phyloP scores from a whole-genome alignment of 306 rosid species.

The Trichosanthes truncata region DNA sequence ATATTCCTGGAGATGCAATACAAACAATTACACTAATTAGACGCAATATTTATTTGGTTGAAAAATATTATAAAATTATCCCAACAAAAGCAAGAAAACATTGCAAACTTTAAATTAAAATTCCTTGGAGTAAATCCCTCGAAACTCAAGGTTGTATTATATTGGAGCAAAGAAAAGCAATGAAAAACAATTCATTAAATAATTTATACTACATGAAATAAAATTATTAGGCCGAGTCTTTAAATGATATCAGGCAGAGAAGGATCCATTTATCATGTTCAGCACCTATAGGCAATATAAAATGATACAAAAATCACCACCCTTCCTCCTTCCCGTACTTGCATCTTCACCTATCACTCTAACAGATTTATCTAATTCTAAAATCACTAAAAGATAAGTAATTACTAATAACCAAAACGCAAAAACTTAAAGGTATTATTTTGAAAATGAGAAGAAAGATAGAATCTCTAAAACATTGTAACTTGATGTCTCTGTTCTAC shows the following conservation, averaged over 20 bases:
- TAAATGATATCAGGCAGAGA: neutral
- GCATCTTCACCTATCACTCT: neutral
- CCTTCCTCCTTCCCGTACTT: neutral
- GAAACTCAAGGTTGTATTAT: neutral
- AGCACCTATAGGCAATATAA: neutral
- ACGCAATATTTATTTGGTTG: neutral
- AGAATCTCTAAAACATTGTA: neutral
- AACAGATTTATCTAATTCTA: neutral
- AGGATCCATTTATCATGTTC: neutral
- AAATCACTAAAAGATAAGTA: neutral
- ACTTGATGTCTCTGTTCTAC: neutral
- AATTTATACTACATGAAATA: neutral
- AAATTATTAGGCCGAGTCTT: neutral
- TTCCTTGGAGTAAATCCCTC: neutral
- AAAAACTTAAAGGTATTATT: neutral
- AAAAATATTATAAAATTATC: neutral
- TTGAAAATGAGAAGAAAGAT: neutral
- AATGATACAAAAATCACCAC: neutral
- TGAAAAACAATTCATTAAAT: neutral
- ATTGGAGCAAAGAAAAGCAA: neutral
- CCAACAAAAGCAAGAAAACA: neutral
- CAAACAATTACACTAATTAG: neutral
- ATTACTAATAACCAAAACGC: neutral
- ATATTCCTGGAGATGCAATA: conserved; percentile 47
- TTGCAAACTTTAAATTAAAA: neutral